Evolutionary conservation across 1,139 yeast genomes (phyloP).

Genomic region (Geotrichum klebahnii): DNA sequence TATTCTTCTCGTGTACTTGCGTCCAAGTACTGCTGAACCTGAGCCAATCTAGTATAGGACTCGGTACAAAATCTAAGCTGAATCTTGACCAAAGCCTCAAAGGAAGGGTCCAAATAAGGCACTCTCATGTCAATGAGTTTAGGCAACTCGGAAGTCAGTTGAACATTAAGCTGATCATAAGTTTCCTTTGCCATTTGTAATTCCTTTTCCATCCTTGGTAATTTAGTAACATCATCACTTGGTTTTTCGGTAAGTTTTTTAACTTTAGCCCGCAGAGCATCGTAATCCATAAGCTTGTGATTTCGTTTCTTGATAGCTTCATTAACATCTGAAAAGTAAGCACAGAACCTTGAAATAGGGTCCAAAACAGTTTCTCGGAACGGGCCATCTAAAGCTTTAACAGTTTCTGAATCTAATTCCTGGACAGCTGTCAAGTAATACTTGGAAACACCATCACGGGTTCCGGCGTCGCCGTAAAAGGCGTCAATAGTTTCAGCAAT

Average conservation of each 20-base stretch:
- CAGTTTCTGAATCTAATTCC: slow-evolving; percentile 91
- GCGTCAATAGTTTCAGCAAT: slow-evolving; percentile 95
- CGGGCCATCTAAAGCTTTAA: slow-evolving; percentile 92
- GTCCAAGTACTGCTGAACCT: slow-evolving; percentile 89
- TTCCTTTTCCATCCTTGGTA: slow-evolving; percentile 88
- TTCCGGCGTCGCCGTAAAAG: slow-evolving; percentile 86
- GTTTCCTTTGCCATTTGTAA: slow-evolving; percentile 74
- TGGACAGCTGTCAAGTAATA: slow-evolving; percentile 81
- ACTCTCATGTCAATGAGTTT: slow-evolving; percentile 86
- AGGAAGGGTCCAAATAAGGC: slow-evolving; percentile 92
- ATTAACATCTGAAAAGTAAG: slow-evolving; percentile 81
- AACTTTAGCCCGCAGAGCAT: slow-evolving; percentile 81
- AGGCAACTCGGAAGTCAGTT: slow-evolving; percentile 81
- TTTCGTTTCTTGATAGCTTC: slow-evolving; percentile 92
- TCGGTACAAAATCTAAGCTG: slow-evolving; percentile 94
- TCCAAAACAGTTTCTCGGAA: slow-evolving; percentile 92
- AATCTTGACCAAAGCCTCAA: slow-evolving; percentile 91
- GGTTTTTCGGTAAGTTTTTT: slow-evolving; percentile 87
- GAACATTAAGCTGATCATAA: slow-evolving; percentile 77
- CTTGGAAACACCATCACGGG: slow-evolving; percentile 70
- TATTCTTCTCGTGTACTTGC: slow-evolving; percentile 88
- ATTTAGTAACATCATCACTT: slow-evolving; percentile 83
- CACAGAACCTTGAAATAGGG: slow-evolving; percentile 79
- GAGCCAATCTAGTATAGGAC: slow-evolving; percentile 90
- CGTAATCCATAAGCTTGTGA: slow-evolving; percentile 89